Base-by-base conservation (phyloP, 345 rosid genomes). In the Hibiscus syriacus region DNA sequence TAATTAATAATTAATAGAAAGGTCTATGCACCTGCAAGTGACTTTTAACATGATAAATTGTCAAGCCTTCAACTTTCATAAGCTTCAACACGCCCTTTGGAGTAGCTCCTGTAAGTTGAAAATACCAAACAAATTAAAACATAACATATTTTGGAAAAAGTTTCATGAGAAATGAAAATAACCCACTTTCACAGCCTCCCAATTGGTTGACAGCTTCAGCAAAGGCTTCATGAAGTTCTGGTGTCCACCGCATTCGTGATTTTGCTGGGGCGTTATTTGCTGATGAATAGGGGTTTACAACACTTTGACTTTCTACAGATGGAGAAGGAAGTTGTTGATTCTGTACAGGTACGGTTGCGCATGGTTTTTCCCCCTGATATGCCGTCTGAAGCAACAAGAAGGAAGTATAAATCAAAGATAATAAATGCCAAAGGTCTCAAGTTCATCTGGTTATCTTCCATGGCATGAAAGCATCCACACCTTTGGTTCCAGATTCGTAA, bases 191-290 rank as follows among this genome's bases (percentile, higher is more conserved):
- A 64, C 88, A 75, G 62, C 98, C 98, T 68, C 98, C 97, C 13
- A 92, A 92, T 65, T 76, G 82, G 74, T 80, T 82, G 73, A 90
- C 92, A 79, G 97, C 91, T 27, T 90, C 95, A 77, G 90, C 95
- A 76, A 92, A 92, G 70, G 87, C 83, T 72, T 92, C 97, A 55
- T 92, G 98, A 76, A 84, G 90, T 70, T 90, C 95, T 41, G 86
- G 95, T 6, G 97, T 92, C 98, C 98, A 92, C 36, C 95, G 91
- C 98, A 92, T 83, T 59, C 97, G 91, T 69, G 86, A 76, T 80
- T 90, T 92, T 62, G 86, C 77, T 76, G 85, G 76, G 58, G 82
- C 85, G 77, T 66, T 83, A 70, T 80, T 84, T 75, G 80, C 79
- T 26, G 95, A 73, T 38, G 91, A 82, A 60, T 78, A 66, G 23